A percentile compares a stretch with the other conserved stretches of the same genome.
These are phyloP conservation scores for Cucurbita pepo DNA, from an alignment of 306 rosid genomes.

Conservation along the genomic window DNA sequence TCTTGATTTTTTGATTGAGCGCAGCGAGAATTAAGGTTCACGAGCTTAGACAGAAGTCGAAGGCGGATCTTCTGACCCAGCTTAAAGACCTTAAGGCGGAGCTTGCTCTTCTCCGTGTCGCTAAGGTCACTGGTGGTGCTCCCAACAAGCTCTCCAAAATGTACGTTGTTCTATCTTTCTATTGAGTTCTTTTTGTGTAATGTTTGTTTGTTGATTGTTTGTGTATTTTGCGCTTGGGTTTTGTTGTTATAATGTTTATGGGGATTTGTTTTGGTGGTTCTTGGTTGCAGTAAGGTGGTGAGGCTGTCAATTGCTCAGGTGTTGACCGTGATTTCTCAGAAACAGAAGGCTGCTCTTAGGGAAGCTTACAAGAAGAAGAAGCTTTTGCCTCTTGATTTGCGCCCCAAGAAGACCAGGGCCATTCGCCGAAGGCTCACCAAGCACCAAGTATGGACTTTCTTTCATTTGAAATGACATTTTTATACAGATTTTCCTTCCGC, in stretches of 20 bases:
- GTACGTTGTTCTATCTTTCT: conserved; percentile 11
- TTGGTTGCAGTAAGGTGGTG: conserved; percentile 72
- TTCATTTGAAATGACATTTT: not conserved
- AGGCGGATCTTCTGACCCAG: conserved; percentile 56
- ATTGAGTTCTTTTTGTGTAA: too few species aligned
- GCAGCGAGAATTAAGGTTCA: conserved; percentile 94
- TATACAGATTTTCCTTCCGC: not conserved
- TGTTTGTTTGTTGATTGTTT: too few species aligned
- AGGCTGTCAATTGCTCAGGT: conserved; percentile 88
- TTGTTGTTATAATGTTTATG: not conserved
- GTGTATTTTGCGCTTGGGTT: too few species aligned
- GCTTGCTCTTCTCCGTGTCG: conserved; percentile 83
- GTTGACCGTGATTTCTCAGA: conserved; percentile 91
- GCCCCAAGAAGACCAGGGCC: conserved; percentile 97
- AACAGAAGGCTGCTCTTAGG: conserved; percentile 76
- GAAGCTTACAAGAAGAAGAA: conserved; percentile 83
- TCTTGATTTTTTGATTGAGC: not conserved
- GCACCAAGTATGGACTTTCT: conserved; percentile 49
- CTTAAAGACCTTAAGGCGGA: conserved; percentile 95
- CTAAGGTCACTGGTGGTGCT: conserved; percentile 97
- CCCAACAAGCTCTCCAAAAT: conserved; percentile 98
- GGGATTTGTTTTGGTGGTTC: not conserved
- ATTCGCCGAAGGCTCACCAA: conserved; percentile 88
- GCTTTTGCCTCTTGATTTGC: conserved; percentile 86
- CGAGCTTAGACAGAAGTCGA: conserved; percentile 76